phyloP scores from a whole-genome alignment of 208 protist genomes.

The Trypanosoma mega region DNA sequence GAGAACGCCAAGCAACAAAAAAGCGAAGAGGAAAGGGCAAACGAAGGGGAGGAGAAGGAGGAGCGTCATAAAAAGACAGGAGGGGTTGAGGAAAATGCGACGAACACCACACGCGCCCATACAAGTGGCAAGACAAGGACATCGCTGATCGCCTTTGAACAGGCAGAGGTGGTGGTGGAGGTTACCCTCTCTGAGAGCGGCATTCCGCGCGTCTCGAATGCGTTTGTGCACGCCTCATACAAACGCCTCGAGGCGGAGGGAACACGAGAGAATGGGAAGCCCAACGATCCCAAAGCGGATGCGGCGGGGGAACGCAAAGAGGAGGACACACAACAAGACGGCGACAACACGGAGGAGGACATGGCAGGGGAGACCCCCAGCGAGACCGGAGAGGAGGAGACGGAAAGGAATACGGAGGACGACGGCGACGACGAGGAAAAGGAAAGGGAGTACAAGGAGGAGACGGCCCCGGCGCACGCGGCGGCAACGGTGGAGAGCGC shows the following conservation, averaged over 20 bases:
- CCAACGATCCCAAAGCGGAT: background rate
- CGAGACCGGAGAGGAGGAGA: background rate
- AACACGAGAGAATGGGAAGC: background rate
- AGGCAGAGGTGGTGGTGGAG: conserved; percentile 57
- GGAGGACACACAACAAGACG: conserved; percentile 4
- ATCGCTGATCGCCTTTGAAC: conserved; percentile 19
- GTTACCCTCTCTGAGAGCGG: conserved; percentile 54
- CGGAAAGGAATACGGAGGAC: background rate
- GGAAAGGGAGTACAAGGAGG: background rate
- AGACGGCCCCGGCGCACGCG: background rate
- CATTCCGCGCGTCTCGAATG: conserved; percentile 47
- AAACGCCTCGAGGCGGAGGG: background rate
- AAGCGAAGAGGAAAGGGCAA: too few relatives aligned
- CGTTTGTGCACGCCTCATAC: conserved; percentile 44
- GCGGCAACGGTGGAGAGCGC: background rate
- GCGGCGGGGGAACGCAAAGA: background rate
- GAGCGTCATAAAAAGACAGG: too few relatives aligned
- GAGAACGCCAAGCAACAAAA: background rate
- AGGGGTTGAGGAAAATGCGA: too few relatives aligned
- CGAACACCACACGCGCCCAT: too few relatives aligned
- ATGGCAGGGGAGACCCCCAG: background rate
- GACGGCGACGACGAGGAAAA: conserved; percentile 5
- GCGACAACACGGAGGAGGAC: background rate
- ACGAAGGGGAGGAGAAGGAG: too few relatives aligned
- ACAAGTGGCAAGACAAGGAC: too few relatives aligned